A percentile compares a stretch with the other conserved stretches of the same genome.
These are phyloP conservation scores for Hsuehochloa calcarea DNA, from an alignment of 176 grass and related monocot species.

Conservation along the genomic window DNA sequence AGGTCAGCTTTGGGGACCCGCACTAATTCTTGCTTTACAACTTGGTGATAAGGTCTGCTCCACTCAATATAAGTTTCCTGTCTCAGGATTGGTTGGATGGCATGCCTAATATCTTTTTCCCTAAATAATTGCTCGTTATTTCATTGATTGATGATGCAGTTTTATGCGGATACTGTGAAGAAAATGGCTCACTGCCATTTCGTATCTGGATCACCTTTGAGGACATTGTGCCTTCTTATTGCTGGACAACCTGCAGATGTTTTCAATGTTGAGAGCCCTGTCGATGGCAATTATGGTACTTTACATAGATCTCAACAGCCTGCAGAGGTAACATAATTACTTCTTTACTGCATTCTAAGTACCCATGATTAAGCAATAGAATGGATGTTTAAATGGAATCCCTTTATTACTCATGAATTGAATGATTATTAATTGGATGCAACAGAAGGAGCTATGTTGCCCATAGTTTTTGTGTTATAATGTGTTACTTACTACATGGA, in stretches of 20 bases:
- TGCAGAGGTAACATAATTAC: slow-evolving; percentile 46
- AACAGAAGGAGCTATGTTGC: background rate
- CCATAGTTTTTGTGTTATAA: too few relatives aligned
- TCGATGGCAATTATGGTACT: slow-evolving; percentile 39
- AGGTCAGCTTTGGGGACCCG: slow-evolving; percentile 94
- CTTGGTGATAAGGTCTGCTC: slow-evolving; percentile 80
- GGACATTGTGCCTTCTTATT: slow-evolving; percentile 94
- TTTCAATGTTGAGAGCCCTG: slow-evolving; percentile 53
- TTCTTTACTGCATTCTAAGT: background rate
- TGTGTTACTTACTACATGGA: background rate
- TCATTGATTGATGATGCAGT: slow-evolving; percentile 53
- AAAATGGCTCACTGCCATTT: slow-evolving; percentile 89
- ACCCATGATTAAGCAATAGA: background rate
- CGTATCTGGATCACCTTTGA: slow-evolving; percentile 77
- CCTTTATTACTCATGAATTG: too few relatives aligned
- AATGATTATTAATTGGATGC: background rate
- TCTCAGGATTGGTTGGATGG: background rate
- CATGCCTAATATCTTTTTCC: background rate
- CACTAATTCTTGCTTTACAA: slow-evolving; percentile 83
- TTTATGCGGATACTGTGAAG: slow-evolving; percentile 95
- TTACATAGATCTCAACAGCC: slow-evolving; percentile 40
- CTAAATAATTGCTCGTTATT: slow-evolving; percentile 12
- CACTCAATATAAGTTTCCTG: background rate
- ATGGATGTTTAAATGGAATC: too few relatives aligned
- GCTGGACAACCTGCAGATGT: slow-evolving; percentile 90